Conservation (phyloP, 2,329 filamentous ascomycete genomes). For the Davidsoniella neocaledoniae region DNA sequence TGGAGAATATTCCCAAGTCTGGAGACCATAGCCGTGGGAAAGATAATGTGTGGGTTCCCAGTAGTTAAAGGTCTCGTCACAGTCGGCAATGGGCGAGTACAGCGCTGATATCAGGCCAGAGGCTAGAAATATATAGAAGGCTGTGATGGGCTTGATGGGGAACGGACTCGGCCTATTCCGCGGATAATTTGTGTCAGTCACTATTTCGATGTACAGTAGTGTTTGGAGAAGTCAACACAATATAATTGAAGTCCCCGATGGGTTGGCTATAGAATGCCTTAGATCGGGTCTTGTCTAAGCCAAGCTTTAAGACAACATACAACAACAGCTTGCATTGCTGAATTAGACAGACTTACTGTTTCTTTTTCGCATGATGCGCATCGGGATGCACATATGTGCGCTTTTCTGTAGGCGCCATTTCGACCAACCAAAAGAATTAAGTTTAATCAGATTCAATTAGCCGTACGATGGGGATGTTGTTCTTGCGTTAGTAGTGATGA, state of each 20-base stretch:
- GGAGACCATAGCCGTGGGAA: conserved; percentile 76
- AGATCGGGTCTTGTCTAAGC: too few relatives aligned
- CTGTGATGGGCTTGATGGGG: conserved; percentile 52
- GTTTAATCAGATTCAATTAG: too few relatives aligned
- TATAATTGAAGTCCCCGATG: too few relatives aligned
- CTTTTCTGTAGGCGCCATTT: too few relatives aligned
- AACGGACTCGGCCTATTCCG: conserved; percentile 12
- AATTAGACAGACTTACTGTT: conserved; percentile 25
- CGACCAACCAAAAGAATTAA: too few relatives aligned
- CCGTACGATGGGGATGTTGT: too few relatives aligned
- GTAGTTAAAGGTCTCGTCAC: conserved; percentile 98
- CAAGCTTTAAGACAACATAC: too few relatives aligned
- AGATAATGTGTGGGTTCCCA: conserved; percentile 97
- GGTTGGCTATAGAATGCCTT: too few relatives aligned
- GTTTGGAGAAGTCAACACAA: neutral
- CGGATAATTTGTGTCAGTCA: neutral
- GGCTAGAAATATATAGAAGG: conserved; percentile 64
- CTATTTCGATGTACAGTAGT: neutral
- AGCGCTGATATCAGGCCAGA: conserved; percentile 61
- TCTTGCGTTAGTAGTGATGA: too few relatives aligned
- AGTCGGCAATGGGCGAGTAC: conserved; percentile 88
- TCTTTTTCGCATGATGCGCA: conserved; percentile 31
- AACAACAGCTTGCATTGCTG: too few relatives aligned
- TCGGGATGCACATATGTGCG: conserved; percentile 28
- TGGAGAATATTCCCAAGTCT: conserved; percentile 98